phyloP scores from a whole-genome alignment of 768 basidiomycete genomes.

The Kwoniella europaea region DNA sequence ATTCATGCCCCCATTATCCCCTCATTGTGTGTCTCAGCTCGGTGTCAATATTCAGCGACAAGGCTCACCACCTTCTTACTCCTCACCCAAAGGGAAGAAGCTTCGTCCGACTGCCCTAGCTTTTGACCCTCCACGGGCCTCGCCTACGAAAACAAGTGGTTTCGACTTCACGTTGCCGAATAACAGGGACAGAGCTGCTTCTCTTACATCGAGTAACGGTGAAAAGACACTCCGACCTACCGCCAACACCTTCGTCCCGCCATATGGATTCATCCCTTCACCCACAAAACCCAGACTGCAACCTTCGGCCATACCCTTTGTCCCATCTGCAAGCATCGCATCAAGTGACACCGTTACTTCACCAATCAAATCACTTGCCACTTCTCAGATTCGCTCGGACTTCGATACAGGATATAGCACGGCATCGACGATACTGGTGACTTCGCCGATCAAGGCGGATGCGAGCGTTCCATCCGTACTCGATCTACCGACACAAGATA shows the following conservation, averaged over 20 bases:
- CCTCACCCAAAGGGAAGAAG: neutral
- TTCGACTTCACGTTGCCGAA: neutral
- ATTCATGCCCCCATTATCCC: neutral
- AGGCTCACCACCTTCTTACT: neutral
- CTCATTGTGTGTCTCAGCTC: neutral
- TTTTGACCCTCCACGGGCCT: neutral
- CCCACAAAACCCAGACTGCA: neutral
- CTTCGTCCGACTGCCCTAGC: neutral
- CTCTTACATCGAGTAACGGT: neutral
- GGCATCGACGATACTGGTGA: neutral
- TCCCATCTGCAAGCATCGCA: neutral
- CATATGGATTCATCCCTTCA: neutral
- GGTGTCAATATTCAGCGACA: neutral
- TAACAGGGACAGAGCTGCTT: neutral
- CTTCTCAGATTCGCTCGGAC: neutral
- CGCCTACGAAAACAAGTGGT: neutral
- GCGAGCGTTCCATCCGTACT: neutral
- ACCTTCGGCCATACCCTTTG: constrained; percentile 12
- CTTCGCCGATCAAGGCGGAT: neutral
- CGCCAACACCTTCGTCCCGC: neutral
- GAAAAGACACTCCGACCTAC: neutral
- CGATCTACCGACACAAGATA: neutral
- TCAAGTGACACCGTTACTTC: neutral
- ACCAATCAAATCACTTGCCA: neutral
- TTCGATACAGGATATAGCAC: neutral